Evolutionary conservation across 2,329 filamentous ascomycete species (phyloP), one percentile per base, ranked within the genome.

Genomic region (Penicillium frequentans): DNA sequence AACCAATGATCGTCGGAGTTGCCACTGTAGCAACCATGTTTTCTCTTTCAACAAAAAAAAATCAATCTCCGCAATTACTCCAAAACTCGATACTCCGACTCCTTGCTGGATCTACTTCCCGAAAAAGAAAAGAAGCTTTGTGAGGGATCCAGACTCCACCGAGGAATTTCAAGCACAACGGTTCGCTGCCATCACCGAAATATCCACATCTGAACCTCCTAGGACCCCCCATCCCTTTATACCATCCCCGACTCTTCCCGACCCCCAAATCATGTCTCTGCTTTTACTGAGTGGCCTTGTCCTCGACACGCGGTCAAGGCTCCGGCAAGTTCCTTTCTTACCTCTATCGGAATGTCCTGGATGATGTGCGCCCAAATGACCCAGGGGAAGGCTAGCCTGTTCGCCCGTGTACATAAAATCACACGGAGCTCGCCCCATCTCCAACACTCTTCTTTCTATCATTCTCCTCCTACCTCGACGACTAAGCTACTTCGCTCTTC

Each of bases 311-410:
- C 58, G 59, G 63, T 46, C 58, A 50, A 16, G 48, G 39, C 31
- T 9, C 64, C 64, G 64, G 64, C 43, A 63, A 63, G 62, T 67
- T 63, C 52, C 58, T 47, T 86, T 70, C 91, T 89, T 59, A 82
- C 83, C 29, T 37, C 24, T 59, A 79, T 81, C 65, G 79, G 69
- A 62, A 72, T 71, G 68, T 61, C 63, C 60, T 70, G 68, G 68
- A 67, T 64, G 58, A 66, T 61, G 60, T 62, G 62, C 59, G 57
- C 63, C 64, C 65, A 58, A 67, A 52, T 54, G 27, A 46, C 65
- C 66, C 70, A 72, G 65, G 66, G 70, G 68, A 61, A 56, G 62
- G 60, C 67, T 70, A 70, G 56, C 47, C 57, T 71, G 62, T 55
- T 70, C 66, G 64, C 65, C 60, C 66, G 62, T 47, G 59, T 58